Percentiles rank a stretch among this genome's conserved stretches.
These are phyloP conservation scores for Populus hybrid DNA, from an alignment of 441 rosid genomes.

Conservation along the genomic window DNA sequence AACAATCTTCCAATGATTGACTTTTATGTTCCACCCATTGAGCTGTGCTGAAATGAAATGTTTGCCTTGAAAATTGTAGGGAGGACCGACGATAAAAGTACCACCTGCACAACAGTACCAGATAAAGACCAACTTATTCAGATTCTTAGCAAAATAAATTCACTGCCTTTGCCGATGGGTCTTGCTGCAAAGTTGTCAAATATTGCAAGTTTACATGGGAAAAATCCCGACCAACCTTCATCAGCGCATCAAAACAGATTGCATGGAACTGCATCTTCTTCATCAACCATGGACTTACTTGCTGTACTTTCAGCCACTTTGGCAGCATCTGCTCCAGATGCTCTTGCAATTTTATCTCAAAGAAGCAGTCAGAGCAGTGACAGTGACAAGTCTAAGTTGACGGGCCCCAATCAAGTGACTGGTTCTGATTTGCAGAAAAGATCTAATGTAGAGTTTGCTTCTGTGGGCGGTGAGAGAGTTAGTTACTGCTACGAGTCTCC, in stretches of 20 bases:
- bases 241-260: conserved; percentile 39
- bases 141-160: conserved; percentile 75
- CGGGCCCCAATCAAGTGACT: conserved; percentile 37
- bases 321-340: conserved; percentile 57
- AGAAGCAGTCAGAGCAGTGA: conserved; percentile 61
- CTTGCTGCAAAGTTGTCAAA: conserved; percentile 58
- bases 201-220: conserved; percentile 46
- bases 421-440: conserved; percentile 37
- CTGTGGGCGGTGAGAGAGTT: conserved; percentile 59
- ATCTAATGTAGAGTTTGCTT: conserved; percentile 39
- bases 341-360: conserved; percentile 53
- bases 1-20: conserved; percentile 3
- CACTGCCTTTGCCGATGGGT: conserved; percentile 67
- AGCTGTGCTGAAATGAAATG: conserved; percentile 21
- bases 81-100: conserved; percentile 42
- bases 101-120: conserved; percentile 36
- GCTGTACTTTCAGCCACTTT: conserved; percentile 65
- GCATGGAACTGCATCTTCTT: conserved; percentile 41
- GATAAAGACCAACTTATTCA: conserved; percentile 67
- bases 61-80: conserved; percentile 36
- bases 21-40: not conserved
- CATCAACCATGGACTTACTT: conserved; percentile 72
- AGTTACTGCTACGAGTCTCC: conserved; percentile 70
- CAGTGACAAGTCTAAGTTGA: conserved; percentile 52
- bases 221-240: conserved; percentile 36